Base-by-base conservation (phyloP, 139 green algal species). In the Chlamydomonas sphaeroides region DNA sequence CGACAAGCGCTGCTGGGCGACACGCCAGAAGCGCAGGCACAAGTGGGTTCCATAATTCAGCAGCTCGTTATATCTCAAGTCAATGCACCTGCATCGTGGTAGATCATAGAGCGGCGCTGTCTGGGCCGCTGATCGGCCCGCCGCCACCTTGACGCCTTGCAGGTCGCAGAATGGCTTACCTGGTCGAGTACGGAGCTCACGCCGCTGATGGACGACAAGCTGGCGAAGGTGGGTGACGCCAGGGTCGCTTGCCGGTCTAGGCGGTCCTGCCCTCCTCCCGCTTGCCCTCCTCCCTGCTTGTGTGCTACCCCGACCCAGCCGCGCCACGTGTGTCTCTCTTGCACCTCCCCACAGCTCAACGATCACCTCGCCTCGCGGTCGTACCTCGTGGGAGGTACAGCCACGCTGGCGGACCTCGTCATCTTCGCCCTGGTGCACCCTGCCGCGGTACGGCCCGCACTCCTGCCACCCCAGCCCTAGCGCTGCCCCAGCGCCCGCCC, bases 391-490 rank as follows among this genome's bases (percentile, higher is more conserved):
- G 81, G 84, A n/a, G 35, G 48, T 18, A 28, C 41, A 0, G 59
- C 84, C 7, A 93, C 83, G 6, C 39, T 94, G 18, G 90, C 90
- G 30, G 90, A 94, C 61, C 67, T 94, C 1, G 61, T 89, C 15
- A 65, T 91, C 3, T 92, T 81, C 65, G 88, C 69, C 10, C 35
- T 75, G n/a, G 33, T 91, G 28, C 89, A 94, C 28, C 73, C 85
- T 23, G 88, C 86, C 39, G 80, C 72, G 71, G 90, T 93, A 65
- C 59, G 89, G 14, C 6, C 25, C 32, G 71, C 14, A 70, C 62
- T 3, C 21, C 51, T 33, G 17, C 30, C 59, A 36, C 67, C 48
- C 1, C n/a, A n/a, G n/a, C n/a, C n/a, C n/a, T n/a, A n/a, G n/a
- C n/a, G n/a, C n/a, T n/a, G n/a, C n/a, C n/a, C n/a, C n/a, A n/a